Base-by-base conservation (phyloP, 228 moss, liverwort and hornwort genomes). In the Sphagnum magellanicum region DNA sequence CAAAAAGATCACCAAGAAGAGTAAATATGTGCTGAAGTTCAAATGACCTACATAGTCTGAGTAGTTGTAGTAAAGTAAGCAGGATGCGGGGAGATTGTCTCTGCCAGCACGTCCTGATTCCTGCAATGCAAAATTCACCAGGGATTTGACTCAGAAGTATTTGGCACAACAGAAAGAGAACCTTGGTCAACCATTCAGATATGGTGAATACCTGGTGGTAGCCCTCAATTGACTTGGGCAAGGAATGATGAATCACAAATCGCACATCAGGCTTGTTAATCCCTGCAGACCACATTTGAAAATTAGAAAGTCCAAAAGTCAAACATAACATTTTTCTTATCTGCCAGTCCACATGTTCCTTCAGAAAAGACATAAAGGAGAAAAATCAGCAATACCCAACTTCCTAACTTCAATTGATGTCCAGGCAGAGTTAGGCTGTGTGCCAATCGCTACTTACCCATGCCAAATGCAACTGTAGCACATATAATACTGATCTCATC, bases 391-490 rank as follows among this genome's bases (percentile, higher is more conserved):
- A 32, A 32, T 32, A 32, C 2, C 32, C 32, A 32, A 32, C 32
- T 32, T 32, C 32, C 32, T 32, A 32, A 32, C 32, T 32, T 32
- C 32, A 3, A 32, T 32, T 32, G 32, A 32, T 32, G 32, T 2
- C 32, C 32, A 32, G 32, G 32, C 3, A 32, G 3, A 32, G 32
- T 32, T 32, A 1, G 32, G 32, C 32, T 3, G 2, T 3, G 32
- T 32, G 32, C 32, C 32, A 32, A 32, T 32, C 53, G 59, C 47
- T 68, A 71, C 81, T 59, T 74, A 97, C 97, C 97, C 97, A 97
- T 97, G 79, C 97, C 97, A 82, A 97, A 97, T 50, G 97, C 97
- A 76, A 97, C 93, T 9, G 97, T 97, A 16, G 97, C 97, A 87
- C 97, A 97, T 49, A 97, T 97, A 16, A 97, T 76, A 17, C 90